phyloP scores from a whole-genome alignment of 2,329 filamentous ascomycete species.

The Fusarium nygamai region DNA sequence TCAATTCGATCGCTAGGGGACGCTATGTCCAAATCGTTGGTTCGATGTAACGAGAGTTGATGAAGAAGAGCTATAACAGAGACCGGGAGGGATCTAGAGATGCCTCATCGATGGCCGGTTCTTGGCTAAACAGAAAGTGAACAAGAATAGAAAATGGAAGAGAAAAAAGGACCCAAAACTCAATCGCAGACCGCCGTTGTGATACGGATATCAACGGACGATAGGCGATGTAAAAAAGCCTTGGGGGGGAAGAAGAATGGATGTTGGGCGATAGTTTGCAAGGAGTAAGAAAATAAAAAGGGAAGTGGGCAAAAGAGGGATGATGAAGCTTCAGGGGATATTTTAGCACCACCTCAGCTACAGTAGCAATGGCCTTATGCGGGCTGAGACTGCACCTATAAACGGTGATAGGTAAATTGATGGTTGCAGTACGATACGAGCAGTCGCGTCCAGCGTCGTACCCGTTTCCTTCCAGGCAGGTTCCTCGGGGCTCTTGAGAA shows the following conservation, averaged over 20 bases:
- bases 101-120: conserved; percentile 34
- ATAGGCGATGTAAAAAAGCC: conserved; percentile 21
- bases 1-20: conserved; percentile 27
- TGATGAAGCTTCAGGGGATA: conserved; percentile 42
- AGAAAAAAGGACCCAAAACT: conserved; percentile 26
- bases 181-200: conserved; percentile 32
- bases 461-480: not conserved
- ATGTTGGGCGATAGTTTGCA: conserved; percentile 21
- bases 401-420: conserved; percentile 23
- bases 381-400: conserved; percentile 26
- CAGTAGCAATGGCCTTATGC: conserved; percentile 10
- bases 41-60: conserved; percentile 14
- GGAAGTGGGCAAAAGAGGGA: conserved; percentile 26
- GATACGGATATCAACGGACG: conserved; percentile 21
- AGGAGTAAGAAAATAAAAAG: conserved; percentile 26
- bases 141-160: conserved; percentile 22
- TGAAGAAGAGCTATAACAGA: conserved; percentile 33
- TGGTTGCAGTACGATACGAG: conserved; percentile 26
- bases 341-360: conserved; percentile 19
- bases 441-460: conserved; percentile 21
- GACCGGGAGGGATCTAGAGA: conserved; percentile 33
- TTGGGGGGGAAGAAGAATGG: conserved; percentile 1
- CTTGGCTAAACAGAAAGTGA: conserved; percentile 15
- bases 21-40: conserved; percentile 18
- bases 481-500: not conserved